These are phyloP conservation scores for Podaxis carcinomalis DNA, from an alignment of 768 basidiomycete genomes.

Conservation along the genomic window DNA sequence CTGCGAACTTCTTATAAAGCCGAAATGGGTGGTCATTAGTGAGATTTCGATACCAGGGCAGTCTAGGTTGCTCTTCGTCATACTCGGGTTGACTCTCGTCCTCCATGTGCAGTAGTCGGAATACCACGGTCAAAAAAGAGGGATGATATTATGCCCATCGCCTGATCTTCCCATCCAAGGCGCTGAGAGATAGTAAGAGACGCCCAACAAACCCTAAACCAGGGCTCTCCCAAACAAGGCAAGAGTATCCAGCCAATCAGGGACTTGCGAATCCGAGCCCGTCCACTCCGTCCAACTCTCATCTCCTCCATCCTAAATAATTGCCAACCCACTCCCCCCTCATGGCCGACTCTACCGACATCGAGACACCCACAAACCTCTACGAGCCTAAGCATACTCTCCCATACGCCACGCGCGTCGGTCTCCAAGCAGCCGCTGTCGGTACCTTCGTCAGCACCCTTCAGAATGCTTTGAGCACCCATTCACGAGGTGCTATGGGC, in stretches of 20 bases:
- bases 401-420: slow-evolving; percentile 50
- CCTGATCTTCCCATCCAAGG: slow-evolving; percentile 3
- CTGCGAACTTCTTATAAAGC: slow-evolving; percentile 38
- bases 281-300: slow-evolving; percentile 19
- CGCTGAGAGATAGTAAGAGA: background rate
- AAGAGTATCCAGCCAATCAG: slow-evolving; percentile 21
- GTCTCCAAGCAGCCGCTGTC: slow-evolving; percentile 60
- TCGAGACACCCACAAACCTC: slow-evolving; percentile 16
- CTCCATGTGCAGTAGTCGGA: background rate
- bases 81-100: slow-evolving; percentile 4
- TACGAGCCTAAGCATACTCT: slow-evolving; percentile 52
- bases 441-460: slow-evolving; percentile 64
- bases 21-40: slow-evolving; percentile 33
- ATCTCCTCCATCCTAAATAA: slow-evolving; percentile 6
- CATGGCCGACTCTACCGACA: slow-evolving; percentile 30
- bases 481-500: slow-evolving; percentile 78
- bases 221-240: slow-evolving; percentile 25
- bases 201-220: slow-evolving; percentile 1
- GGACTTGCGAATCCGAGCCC: slow-evolving; percentile 21
- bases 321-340: slow-evolving; percentile 21
- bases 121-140: background rate
- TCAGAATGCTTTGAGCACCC: slow-evolving; percentile 78
- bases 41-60: slow-evolving; percentile 34
- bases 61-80: slow-evolving; percentile 8
- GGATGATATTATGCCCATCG: background rate